Conservation (phyloP, 1,284 basidiomycete species). For the Ceratobasidium sp. region DNA sequence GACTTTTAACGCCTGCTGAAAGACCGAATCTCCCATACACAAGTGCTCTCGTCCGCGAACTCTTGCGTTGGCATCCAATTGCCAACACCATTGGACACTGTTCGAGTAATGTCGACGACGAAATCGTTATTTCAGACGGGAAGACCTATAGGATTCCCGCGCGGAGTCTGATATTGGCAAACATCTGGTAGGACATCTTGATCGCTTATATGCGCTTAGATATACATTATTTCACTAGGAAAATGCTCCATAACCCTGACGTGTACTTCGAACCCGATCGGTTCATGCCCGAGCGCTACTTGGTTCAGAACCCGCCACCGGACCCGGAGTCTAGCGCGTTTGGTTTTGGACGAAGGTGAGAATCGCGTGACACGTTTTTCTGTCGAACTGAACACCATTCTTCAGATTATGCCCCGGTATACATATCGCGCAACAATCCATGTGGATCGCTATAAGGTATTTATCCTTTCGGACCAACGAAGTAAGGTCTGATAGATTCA, state of each 20-base stretch:
- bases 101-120: slow-evolving; percentile 6
- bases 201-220: neutral
- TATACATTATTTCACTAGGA: neutral
- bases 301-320: slow-evolving; percentile 75
- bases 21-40: neutral
- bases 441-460: slow-evolving; percentile 36
- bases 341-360: slow-evolving; percentile 26
- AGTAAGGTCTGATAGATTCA: too few relatives aligned
- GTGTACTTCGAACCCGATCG: slow-evolving; percentile 90
- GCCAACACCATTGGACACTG: neutral
- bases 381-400: too few relatives aligned
- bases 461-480: too few relatives aligned
- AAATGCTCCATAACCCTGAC: slow-evolving; percentile 80
- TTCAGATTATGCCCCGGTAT: slow-evolving; percentile 25
- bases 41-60: slow-evolving; percentile 20
- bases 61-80: slow-evolving; percentile 27
- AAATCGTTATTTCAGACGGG: slow-evolving; percentile 4
- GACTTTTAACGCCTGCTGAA: neutral
- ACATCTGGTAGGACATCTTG: slow-evolving; percentile 3
- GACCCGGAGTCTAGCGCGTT: slow-evolving; percentile 11
- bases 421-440: slow-evolving; percentile 29
- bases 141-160: slow-evolving; percentile 33
- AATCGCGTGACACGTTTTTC: neutral
- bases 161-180: slow-evolving; percentile 3
- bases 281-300: slow-evolving; percentile 93